These are phyloP conservation scores for Fagopyrum homotropicum DNA, from an alignment of 148 eudicot species.

Conservation along the genomic window DNA sequence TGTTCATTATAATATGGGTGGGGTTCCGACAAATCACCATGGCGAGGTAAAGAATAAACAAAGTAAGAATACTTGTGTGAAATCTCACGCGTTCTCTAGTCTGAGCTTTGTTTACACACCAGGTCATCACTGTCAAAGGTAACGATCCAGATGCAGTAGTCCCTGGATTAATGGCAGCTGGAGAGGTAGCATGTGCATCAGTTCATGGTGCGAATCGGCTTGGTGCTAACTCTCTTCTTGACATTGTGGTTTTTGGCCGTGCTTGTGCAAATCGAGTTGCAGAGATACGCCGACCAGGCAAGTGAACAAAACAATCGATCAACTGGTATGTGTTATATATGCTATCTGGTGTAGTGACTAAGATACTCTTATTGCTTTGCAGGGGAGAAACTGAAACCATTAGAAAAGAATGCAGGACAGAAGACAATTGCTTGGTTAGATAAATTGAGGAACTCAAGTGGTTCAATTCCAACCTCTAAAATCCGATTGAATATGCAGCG, in stretches of 20 bases:
- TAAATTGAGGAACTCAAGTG: constrained; percentile 78
- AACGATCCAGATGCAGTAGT: constrained; percentile 79
- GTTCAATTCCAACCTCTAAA: constrained; percentile 77
- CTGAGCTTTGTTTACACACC: constrained; percentile 16
- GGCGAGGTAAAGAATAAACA: constrained; percentile 64
- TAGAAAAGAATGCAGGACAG: constrained; percentile 84
- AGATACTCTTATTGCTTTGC: constrained; percentile 10
- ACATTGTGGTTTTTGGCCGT: constrained; percentile 97
- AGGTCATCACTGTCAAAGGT: constrained; percentile 88
- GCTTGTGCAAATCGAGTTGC: constrained; percentile 99
- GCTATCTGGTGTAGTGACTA: not conserved
- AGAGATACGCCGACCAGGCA: constrained; percentile 80
- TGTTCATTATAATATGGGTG: constrained; percentile 99
- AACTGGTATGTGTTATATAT: not conserved
- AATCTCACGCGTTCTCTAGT: not conserved
- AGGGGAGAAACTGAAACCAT: constrained; percentile 87
- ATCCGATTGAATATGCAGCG: constrained; percentile 94
- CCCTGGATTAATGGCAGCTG: constrained; percentile 98
- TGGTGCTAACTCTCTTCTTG: constrained; percentile 98
- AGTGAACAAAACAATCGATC: constrained; percentile 11
- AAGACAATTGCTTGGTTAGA: constrained; percentile 89
- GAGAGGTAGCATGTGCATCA: constrained; percentile 99
- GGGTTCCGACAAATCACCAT: constrained; percentile 90
- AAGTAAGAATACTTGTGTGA: not conserved
- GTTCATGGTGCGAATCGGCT: constrained; percentile 99